Conservation (phyloP, 345 rosid species). For the Kandelia obovata region DNA sequence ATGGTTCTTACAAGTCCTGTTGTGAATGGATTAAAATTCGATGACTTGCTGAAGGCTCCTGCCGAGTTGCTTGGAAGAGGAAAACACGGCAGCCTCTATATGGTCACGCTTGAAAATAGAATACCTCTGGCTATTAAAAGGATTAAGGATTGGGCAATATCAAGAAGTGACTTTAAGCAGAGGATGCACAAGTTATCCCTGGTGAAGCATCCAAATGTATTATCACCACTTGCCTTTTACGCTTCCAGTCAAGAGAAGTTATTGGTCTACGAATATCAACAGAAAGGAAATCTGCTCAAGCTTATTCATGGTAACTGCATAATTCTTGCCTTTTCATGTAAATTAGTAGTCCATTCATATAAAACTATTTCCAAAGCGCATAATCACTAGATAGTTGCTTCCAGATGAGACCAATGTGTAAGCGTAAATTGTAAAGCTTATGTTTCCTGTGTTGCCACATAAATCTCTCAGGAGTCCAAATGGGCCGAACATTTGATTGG, state of each 20-base stretch:
- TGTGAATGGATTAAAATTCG: constrained; percentile 40
- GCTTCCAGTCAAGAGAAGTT: constrained; percentile 50
- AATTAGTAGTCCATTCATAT: background rate
- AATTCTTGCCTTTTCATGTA: background rate
- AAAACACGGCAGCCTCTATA: constrained; percentile 49
- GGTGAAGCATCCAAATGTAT: constrained; percentile 47
- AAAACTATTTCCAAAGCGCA: no score
- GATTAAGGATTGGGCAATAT: constrained; percentile 53
- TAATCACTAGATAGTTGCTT: background rate
- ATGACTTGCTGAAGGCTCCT: constrained; percentile 58
- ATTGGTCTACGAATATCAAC: constrained; percentile 50
- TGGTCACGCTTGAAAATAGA: constrained; percentile 41
- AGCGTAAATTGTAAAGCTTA: no score
- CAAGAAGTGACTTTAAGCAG: constrained; percentile 36
- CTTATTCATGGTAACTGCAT: constrained; percentile 47
- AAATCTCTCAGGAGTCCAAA: constrained; percentile 35
- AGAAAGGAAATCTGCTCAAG: constrained; percentile 46
- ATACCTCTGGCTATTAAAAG: constrained; percentile 50
- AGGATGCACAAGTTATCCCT: constrained; percentile 49
- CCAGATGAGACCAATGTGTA: no score
- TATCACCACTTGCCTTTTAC: constrained; percentile 52
- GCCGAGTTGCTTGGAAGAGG: constrained; percentile 61
- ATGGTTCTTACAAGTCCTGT: constrained; percentile 46
- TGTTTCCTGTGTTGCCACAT: background rate
- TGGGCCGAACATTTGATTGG: constrained; percentile 44